Evolutionary conservation across 2,329 filamentous ascomycete species (phyloP).

Genomic region (Curvularia spicifera): DNA sequence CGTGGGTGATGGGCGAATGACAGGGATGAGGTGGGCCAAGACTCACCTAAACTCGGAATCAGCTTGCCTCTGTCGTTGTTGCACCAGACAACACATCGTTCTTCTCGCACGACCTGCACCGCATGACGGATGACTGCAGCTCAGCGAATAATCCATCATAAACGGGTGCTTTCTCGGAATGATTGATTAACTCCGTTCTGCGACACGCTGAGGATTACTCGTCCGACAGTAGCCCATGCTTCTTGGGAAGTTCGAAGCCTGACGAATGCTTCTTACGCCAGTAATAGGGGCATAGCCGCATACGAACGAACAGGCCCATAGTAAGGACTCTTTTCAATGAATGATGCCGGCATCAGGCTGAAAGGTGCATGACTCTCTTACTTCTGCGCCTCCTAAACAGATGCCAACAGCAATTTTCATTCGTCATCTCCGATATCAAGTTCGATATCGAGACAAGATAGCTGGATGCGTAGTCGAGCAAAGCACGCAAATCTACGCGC

Average conservation of each 20-base stretch:
- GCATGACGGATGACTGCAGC: background rate
- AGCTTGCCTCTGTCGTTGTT: background rate
- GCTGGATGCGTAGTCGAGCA: background rate
- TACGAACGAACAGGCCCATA: background rate
- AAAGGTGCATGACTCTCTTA: constrained; percentile 2
- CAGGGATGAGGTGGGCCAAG: constrained; percentile 4
- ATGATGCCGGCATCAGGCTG: constrained; percentile 12
- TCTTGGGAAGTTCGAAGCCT: background rate
- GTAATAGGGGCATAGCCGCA: background rate
- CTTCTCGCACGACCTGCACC: background rate
- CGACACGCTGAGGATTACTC: background rate
- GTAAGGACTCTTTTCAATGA: background rate
- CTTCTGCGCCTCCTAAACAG: constrained; percentile 9
- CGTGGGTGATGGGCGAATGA: background rate
- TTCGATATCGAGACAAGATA: background rate
- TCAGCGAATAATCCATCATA: background rate
- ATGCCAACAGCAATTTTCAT: constrained; percentile 11
- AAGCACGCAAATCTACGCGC: background rate
- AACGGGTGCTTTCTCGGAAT: background rate
- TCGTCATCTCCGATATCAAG: constrained; percentile 6
- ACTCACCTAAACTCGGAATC: constrained; percentile 1
- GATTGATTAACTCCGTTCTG: background rate
- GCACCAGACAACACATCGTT: background rate
- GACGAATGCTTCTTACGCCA: background rate
- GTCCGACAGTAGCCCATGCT: background rate